A percentile compares a stretch with the other conserved stretches of the same genome.
These are phyloP conservation scores for Bryum argenteum DNA, from an alignment of 225 moss, liverwort and hornwort genomes.

Conservation along the genomic window DNA sequence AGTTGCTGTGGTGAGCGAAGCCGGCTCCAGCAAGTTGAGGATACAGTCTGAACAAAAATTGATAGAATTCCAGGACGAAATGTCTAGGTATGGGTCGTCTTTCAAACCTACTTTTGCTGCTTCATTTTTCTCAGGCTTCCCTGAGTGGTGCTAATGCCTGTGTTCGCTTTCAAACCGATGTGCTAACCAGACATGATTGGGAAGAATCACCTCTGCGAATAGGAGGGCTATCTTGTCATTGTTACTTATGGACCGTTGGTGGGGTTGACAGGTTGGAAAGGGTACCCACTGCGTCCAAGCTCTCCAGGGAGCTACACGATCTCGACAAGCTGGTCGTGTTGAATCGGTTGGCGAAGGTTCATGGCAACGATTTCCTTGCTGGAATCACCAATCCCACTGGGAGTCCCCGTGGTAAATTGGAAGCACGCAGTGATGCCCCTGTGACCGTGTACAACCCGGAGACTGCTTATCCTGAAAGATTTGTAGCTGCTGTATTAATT, in stretches of 20 bases:
- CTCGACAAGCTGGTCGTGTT: constrained; percentile 74
- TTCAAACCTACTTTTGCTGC: background rate
- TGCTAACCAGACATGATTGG: constrained; percentile 10
- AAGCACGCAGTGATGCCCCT: constrained; percentile 35
- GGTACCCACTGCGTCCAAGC: constrained; percentile 77
- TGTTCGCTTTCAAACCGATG: background rate
- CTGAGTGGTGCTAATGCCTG: background rate
- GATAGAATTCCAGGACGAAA: constrained; percentile 48
- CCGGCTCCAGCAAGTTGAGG: constrained; percentile 42
- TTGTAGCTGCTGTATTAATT: constrained; percentile 77
- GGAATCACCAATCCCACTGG: constrained; percentile 53
- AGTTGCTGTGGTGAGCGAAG: constrained; percentile 40
- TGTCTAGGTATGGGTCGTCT: constrained; percentile 44
- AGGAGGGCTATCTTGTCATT: background rate
- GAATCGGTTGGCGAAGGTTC: constrained; percentile 78
- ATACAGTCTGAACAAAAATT: constrained; percentile 48
- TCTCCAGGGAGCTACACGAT: constrained; percentile 73
- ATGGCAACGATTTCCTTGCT: constrained; percentile 58
- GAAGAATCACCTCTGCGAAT: background rate
- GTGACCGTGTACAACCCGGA: constrained; percentile 40
- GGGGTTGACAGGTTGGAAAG: constrained; percentile 67
- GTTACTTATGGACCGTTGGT: constrained; percentile 26
- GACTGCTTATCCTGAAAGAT: constrained; percentile 75
- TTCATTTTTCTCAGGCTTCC: background rate
- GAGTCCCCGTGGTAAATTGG: constrained; percentile 54